These are phyloP conservation scores for Toxicodendron radicans DNA, from an alignment of 345 rosid genomes.

Conservation along the genomic window DNA sequence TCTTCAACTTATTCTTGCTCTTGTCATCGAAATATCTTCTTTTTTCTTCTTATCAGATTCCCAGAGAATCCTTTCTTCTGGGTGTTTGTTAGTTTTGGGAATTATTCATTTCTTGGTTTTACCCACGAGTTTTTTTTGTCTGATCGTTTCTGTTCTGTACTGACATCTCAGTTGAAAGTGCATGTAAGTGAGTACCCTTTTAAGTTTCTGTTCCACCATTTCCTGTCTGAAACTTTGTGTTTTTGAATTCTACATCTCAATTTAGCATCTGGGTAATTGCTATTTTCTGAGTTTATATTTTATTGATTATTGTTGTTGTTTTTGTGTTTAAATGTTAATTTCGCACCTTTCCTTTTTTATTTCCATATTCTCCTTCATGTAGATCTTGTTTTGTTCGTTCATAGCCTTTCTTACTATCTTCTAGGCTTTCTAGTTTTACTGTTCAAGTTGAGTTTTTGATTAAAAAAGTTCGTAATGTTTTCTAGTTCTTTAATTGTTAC, in stretches of 20 bases:
- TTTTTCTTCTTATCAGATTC: slow-evolving; percentile 9
- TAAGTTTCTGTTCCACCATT: not conserved
- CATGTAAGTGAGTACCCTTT: slow-evolving; percentile 13
- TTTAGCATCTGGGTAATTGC: slow-evolving; percentile 14
- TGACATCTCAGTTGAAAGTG: slow-evolving; percentile 1
- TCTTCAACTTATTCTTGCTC: slow-evolving; percentile 13
- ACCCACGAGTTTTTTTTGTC: not conserved
- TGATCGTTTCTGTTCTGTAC: not conserved
- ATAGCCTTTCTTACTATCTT: not conserved
- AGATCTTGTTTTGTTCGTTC: not conserved
- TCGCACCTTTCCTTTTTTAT: not conserved
- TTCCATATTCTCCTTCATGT: not conserved
- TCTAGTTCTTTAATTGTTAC: not conserved
- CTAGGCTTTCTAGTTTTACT: not conserved
- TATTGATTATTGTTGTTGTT: not conserved
- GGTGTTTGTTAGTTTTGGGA: slow-evolving; percentile 2
- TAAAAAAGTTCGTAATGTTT: not conserved
- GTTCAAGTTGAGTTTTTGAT: not conserved
- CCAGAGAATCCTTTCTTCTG: not conserved
- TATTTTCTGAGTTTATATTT: not conserved
- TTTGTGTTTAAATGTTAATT: not conserved
- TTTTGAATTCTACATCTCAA: slow-evolving; percentile 6
- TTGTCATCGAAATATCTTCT: not conserved
- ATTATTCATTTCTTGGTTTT: not conserved
- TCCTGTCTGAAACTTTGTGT: slow-evolving; percentile 1